Evolutionary conservation across 441 rosid genomes (phyloP).

Genomic region (Hura crepitans): DNA sequence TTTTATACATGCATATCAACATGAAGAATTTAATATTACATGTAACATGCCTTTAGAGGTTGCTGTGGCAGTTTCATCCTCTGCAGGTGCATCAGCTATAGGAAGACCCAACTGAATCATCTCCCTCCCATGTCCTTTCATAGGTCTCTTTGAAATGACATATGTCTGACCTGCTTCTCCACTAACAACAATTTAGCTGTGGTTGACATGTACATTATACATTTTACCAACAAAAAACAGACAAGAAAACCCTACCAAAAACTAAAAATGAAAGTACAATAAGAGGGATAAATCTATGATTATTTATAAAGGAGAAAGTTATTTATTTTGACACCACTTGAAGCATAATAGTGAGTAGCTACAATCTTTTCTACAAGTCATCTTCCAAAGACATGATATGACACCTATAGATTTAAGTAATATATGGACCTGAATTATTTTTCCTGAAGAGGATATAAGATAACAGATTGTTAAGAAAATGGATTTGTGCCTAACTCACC

Average conservation of each 20-base stretch:
- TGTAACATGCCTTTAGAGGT: conserved; percentile 54
- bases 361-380: not conserved
- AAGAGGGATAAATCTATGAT: not conserved
- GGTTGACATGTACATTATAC: conserved; percentile 13
- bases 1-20: not conserved
- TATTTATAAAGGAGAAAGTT: not conserved
- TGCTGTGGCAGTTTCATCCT: conserved; percentile 49
- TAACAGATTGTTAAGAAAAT: too few relatives aligned
- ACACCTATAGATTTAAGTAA: not conserved
- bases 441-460: not conserved
- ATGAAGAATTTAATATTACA: conserved; percentile 6
- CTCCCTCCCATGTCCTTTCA: conserved; percentile 91
- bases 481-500: too few relatives aligned
- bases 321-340: not conserved
- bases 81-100: conserved; percentile 61
- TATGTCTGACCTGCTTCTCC: conserved; percentile 68
- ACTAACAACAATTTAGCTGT: conserved; percentile 22
- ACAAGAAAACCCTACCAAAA: not conserved
- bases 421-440: not conserved
- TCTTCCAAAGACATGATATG: not conserved
- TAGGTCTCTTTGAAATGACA: conserved; percentile 65
- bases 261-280: not conserved
- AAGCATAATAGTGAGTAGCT: not conserved
- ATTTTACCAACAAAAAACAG: not conserved
- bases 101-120: conserved; percentile 88